These are phyloP conservation scores for Rutstroemia sp. DNA, from an alignment of 2,329 filamentous ascomycete species.

Conservation along the genomic window DNA sequence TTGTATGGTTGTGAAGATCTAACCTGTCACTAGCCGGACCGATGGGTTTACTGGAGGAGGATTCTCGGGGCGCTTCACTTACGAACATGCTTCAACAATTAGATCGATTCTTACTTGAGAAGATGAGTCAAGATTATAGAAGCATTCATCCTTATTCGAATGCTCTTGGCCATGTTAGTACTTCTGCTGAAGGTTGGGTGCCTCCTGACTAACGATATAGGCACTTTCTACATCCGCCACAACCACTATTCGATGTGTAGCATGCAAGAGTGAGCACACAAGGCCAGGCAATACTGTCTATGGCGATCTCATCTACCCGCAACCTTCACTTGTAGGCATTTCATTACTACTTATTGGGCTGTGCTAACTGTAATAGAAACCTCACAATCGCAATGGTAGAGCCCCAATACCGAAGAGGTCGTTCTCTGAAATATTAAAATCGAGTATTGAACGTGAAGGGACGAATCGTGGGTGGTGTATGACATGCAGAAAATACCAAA, in stretches of 20 bases:
- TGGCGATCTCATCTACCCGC: constrained; percentile 79
- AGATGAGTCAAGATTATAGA: constrained; percentile 69
- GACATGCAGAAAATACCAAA: constrained; percentile 84
- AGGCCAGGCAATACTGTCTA: constrained; percentile 72
- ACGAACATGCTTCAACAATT: constrained; percentile 80
- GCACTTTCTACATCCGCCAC: constrained; percentile 63
- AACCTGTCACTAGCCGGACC: constrained; percentile 49
- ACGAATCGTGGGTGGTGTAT: constrained; percentile 91
- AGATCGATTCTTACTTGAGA: constrained; percentile 77
- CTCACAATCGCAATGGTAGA: constrained; percentile 41
- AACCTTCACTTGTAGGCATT: constrained; percentile 24
- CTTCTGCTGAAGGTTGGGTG: not conserved
- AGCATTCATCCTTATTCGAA: constrained; percentile 54
- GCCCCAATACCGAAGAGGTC: constrained; percentile 48
- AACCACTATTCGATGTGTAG: constrained; percentile 72
- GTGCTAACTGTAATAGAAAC: constrained; percentile 34
- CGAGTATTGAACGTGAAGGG: constrained; percentile 82
- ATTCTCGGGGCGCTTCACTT: constrained; percentile 63
- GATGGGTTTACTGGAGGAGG: constrained; percentile 78
- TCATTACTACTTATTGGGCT: not conserved
- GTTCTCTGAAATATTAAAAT: constrained; percentile 90
- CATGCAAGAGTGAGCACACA: constrained; percentile 80
- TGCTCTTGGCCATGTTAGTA: constrained; percentile 59
- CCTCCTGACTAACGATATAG: constrained; percentile 29
- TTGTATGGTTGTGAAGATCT: constrained; percentile 11